Percentiles rank a stretch among this genome's conserved stretches.
Conservation (phyloP, 2,329 filamentous ascomycete species). For the Dothistroma pini region DNA sequence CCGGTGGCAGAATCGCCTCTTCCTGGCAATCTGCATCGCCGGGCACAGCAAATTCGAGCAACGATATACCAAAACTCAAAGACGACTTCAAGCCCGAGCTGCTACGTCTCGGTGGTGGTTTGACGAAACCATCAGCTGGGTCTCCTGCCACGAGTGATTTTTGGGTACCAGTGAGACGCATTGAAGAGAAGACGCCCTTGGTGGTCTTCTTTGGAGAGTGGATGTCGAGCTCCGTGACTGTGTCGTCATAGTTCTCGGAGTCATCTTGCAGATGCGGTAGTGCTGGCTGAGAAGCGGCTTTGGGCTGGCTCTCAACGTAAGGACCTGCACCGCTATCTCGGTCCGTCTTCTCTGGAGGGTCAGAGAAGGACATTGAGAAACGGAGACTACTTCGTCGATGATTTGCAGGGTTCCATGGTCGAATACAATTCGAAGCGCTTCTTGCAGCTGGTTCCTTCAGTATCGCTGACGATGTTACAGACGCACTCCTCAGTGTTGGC, state of each 20-base stretch:
- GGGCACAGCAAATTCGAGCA: background rate
- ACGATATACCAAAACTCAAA: constrained; percentile 5
- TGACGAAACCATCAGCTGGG: background rate
- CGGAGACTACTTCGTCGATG: constrained; percentile 26
- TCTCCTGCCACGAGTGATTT: background rate
- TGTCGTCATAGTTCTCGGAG: background rate
- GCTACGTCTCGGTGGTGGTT: background rate
- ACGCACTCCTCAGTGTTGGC: background rate
- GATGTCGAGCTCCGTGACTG: background rate
- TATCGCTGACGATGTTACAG: background rate
- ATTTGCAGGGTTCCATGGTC: constrained; percentile 5
- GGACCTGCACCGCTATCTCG: background rate
- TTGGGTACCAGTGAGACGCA: background rate
- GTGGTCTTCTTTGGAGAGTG: background rate
- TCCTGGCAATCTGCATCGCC: background rate
- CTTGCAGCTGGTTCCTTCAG: background rate
- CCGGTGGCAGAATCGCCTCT: background rate
- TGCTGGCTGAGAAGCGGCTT: background rate
- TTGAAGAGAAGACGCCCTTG: background rate
- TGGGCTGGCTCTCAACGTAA: background rate
- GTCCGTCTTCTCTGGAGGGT: constrained; percentile 11
- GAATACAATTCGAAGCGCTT: constrained; percentile 5
- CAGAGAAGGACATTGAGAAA: constrained; percentile 20
- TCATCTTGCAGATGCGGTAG: background rate
- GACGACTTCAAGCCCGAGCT: background rate